Evolutionary conservation across 371 early-diverging fungal genomes (phyloP).

Genomic region (Amoeboaphelidium protococcarum): DNA sequence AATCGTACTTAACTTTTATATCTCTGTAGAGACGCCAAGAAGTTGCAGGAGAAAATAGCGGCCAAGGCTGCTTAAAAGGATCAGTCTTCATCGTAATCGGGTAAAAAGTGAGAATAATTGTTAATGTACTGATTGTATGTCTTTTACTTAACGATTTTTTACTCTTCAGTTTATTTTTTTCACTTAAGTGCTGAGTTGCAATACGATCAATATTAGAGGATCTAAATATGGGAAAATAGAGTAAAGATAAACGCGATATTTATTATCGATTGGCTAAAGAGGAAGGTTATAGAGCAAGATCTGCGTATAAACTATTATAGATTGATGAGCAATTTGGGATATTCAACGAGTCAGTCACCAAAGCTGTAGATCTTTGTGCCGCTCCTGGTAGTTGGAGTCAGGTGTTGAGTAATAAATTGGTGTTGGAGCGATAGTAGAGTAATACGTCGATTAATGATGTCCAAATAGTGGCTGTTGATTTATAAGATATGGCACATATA

Average conservation of each 20-base stretch:
- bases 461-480: slow-evolving; percentile 89
- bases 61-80: no score
- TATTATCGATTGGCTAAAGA: slow-evolving; percentile 83
- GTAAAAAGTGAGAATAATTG: no score
- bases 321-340: slow-evolving; percentile 78
- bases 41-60: no score
- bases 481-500: slow-evolving; percentile 94
- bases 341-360: slow-evolving; percentile 53
- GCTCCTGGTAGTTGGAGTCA: slow-evolving; percentile 99
- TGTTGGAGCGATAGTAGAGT: no score
- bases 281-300: slow-evolving; percentile 71
- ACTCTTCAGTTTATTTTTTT: no score
- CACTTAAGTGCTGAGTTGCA: no score
- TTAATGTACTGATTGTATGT: no score
- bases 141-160: no score
- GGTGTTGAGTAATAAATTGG: slow-evolving; percentile 57
- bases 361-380: slow-evolving; percentile 93
- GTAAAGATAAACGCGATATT: slow-evolving; percentile 86
- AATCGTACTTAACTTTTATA: no score
- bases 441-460: slow-evolving; percentile 10
- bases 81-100: no score
- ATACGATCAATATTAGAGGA: no score
- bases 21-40: no score
- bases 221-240: slow-evolving; percentile 68
- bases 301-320: slow-evolving; percentile 95